Conservation (phyloP, 2,329 filamentous ascomycete genomes). For the Botryosphaeria dothidea region DNA sequence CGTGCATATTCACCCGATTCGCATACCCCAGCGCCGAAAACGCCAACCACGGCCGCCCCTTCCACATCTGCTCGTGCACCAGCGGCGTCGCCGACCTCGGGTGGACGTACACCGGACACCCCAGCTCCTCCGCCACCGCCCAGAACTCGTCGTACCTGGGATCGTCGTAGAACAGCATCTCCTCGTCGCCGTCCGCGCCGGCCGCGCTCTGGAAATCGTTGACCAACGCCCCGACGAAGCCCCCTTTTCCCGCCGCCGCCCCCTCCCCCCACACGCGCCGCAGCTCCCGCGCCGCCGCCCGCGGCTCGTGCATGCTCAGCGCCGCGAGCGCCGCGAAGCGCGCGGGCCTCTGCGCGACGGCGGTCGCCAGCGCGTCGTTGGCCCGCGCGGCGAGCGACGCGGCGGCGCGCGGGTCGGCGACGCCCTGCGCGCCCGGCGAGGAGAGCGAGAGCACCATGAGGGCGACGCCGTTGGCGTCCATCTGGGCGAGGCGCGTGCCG, state of each 20-base stretch:
- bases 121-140: slow-evolving; percentile 57
- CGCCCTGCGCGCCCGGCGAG: slow-evolving; percentile 30
- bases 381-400: slow-evolving; percentile 26
- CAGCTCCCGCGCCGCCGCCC: slow-evolving; percentile 53
- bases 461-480: slow-evolving; percentile 26
- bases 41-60: slow-evolving; percentile 59
- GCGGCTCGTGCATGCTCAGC: slow-evolving; percentile 51
- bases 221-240: slow-evolving; percentile 37
- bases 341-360: slow-evolving; percentile 19
- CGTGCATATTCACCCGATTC: slow-evolving; percentile 60
- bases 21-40: slow-evolving; percentile 39
- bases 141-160: slow-evolving; percentile 64
- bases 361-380: slow-evolving; percentile 29
- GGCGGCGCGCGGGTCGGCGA: slow-evolving; percentile 26
- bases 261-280: slow-evolving; percentile 50
- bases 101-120: slow-evolving; percentile 66
- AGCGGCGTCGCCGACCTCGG: slow-evolving; percentile 58
- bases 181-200: slow-evolving; percentile 56
- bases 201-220: slow-evolving; percentile 64
- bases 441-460: slow-evolving; percentile 30
- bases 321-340: neutral
- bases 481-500: slow-evolving; percentile 24
- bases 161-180: slow-evolving; percentile 65
- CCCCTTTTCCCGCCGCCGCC: slow-evolving; percentile 32
- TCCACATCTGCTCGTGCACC: slow-evolving; percentile 61